A percentile compares a stretch with the other conserved stretches of the same genome.
Conservation (phyloP, 192 early-diverging fungal genomes). For the Coemansia sp. region DNA sequence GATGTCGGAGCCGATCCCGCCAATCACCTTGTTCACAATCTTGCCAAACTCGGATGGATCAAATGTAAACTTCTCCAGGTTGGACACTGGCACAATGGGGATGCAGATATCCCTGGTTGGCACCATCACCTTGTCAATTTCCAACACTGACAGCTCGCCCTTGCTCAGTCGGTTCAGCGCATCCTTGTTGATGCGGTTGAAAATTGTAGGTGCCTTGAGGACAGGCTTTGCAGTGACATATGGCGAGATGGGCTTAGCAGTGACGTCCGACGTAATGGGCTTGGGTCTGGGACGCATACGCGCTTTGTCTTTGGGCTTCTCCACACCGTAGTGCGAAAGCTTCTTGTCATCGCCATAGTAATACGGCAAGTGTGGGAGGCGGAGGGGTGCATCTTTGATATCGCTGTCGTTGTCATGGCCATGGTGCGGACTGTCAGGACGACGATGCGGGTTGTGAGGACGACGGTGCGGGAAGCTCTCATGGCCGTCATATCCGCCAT, state of each 20-base stretch:
- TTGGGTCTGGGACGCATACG: constrained; percentile 15
- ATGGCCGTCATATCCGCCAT: not conserved
- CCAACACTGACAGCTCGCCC: constrained; percentile 25
- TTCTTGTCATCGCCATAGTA: not conserved
- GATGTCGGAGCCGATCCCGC: constrained; percentile 45
- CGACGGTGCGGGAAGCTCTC: constrained; percentile 10
- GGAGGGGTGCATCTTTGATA: not conserved
- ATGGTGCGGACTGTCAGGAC: not conserved
- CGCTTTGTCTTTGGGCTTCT: not conserved
- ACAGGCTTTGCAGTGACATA: not conserved
- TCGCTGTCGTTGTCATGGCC: not conserved
- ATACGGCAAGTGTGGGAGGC: no score
- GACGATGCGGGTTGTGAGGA: constrained; percentile 2
- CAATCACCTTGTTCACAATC: constrained; percentile 37
- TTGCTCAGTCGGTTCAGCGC: constrained; percentile 27
- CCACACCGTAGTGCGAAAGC: not conserved
- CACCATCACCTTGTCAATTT: constrained; percentile 18
- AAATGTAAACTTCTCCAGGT: constrained; percentile 33
- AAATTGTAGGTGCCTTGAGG: not conserved
- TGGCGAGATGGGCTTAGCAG: not conserved
- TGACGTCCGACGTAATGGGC: constrained; percentile 6
- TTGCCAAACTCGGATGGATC: constrained; percentile 32
- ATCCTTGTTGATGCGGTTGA: constrained; percentile 22
- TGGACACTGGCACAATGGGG: constrained; percentile 32
- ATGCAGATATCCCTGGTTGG: constrained; percentile 29